Percentiles rank a stretch among this genome's conserved stretches.
Conservation (phyloP, 495 filamentous ascomycete species). For the Amphirosellinia nigrospora region DNA sequence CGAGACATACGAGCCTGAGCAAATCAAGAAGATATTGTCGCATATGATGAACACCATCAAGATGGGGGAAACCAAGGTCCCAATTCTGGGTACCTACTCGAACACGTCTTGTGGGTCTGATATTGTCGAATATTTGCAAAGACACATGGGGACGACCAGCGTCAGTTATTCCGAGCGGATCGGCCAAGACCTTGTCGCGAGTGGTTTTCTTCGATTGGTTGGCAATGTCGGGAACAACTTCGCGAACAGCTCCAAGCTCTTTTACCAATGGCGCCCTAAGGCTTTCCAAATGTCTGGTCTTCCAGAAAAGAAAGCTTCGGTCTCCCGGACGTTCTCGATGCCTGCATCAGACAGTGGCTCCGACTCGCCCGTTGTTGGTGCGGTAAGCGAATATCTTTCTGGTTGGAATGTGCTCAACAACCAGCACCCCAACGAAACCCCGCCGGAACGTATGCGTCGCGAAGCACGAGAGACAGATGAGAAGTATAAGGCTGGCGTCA, state of each 20-base stretch:
- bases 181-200: constrained; percentile 86
- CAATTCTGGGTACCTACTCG: constrained; percentile 91
- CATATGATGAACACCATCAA: constrained; percentile 89
- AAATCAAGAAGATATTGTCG: constrained; percentile 85
- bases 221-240: constrained; percentile 95
- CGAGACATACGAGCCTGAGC: constrained; percentile 77
- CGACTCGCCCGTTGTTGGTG: constrained; percentile 76
- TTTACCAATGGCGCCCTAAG: constrained; percentile 95
- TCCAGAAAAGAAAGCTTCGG: constrained; percentile 79
- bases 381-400: constrained; percentile 84
- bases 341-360: constrained; percentile 53
- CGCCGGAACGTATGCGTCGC: constrained; percentile 80
- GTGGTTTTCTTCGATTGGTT: constrained; percentile 87
- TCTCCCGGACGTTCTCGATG: constrained; percentile 74
- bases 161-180: constrained; percentile 90
- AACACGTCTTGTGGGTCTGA: constrained; percentile 90
- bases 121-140: constrained; percentile 93
- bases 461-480: constrained; percentile 93
- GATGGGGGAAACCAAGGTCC: constrained; percentile 88
- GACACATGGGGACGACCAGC: constrained; percentile 79
- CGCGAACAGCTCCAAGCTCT: constrained; percentile 95
- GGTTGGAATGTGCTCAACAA: constrained; percentile 92
- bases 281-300: constrained; percentile 87
- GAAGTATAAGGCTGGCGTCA: constrained; percentile 83
- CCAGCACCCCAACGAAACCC: constrained; percentile 85